Conservation (phyloP, 2,329 filamentous ascomycete genomes). For the Phaeophleospora eucalypticola region DNA sequence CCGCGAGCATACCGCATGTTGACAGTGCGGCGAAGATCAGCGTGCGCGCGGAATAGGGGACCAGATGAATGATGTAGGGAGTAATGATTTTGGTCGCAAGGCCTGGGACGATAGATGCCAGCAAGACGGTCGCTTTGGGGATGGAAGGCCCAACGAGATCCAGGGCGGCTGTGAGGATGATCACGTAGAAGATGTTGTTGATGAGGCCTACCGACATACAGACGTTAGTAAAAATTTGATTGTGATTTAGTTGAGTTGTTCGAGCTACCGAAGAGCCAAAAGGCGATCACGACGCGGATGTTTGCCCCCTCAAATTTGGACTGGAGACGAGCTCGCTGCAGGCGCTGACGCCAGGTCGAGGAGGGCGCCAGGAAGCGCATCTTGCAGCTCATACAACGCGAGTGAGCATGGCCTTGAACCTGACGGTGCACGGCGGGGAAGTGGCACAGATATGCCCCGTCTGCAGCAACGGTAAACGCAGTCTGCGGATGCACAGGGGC, state of each 20-base stretch:
- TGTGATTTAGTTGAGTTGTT: too few relatives aligned
- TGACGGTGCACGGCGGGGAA: too few relatives aligned
- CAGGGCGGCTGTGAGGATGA: constrained; percentile 90
- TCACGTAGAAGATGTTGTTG: constrained; percentile 97
- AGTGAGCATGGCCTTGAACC: background rate
- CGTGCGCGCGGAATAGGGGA: constrained; percentile 76
- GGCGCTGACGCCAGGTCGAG: constrained; percentile 71
- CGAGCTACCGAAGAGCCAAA: constrained; percentile 88
- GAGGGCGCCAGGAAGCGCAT: constrained; percentile 34
- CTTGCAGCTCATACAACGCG: background rate
- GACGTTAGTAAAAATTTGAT: too few relatives aligned
- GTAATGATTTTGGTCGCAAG: constrained; percentile 68
- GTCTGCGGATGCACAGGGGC: too few relatives aligned
- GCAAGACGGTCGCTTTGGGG: constrained; percentile 87
- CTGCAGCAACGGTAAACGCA: too few relatives aligned
- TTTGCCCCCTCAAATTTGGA: constrained; percentile 64
- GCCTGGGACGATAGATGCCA: constrained; percentile 86
- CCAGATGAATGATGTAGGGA: constrained; percentile 86
- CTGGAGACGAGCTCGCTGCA: constrained; percentile 63
- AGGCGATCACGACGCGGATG: constrained; percentile 69
- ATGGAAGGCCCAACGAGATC: constrained; percentile 84
- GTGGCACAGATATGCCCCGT: too few relatives aligned
- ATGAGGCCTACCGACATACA: constrained; percentile 62
- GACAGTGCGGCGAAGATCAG: constrained; percentile 71
- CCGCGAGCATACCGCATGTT: constrained; percentile 79